Evolutionary conservation across 371 early-diverging fungal genomes (phyloP).

Genomic region (Rhizopus delemar): DNA sequence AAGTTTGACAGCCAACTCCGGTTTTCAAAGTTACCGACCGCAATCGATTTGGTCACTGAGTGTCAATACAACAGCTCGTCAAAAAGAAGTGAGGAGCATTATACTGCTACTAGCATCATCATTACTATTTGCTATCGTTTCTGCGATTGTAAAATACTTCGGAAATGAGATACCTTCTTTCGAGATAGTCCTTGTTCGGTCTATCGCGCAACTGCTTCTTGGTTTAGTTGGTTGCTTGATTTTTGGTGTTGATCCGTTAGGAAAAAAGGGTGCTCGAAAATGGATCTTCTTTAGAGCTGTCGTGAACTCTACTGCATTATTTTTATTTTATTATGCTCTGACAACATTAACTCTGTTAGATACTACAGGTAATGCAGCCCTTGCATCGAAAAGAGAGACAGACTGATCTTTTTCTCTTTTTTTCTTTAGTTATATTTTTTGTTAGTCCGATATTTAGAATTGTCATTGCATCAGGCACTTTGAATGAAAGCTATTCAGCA

Average conservation of each 20-base stretch:
- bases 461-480: slow-evolving; percentile 57
- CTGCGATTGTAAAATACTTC: slow-evolving; percentile 64
- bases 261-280: slow-evolving; percentile 46
- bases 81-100: slow-evolving; percentile 28
- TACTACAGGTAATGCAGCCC: slow-evolving; percentile 55
- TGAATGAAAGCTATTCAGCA: slow-evolving; percentile 60
- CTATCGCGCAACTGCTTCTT: slow-evolving; percentile 61
- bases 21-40: slow-evolving; percentile 1
- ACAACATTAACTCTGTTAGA: slow-evolving; percentile 72
- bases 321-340: slow-evolving; percentile 72
- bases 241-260: slow-evolving; percentile 58
- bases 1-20: background rate
- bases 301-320: slow-evolving; percentile 67
- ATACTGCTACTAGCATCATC: slow-evolving; percentile 66
- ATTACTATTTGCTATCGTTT: slow-evolving; percentile 67
- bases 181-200: slow-evolving; percentile 73
- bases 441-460: slow-evolving; percentile 76
- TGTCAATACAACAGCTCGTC: background rate
- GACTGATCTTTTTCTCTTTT: background rate
- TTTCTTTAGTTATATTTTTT: slow-evolving; percentile 63
- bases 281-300: slow-evolving; percentile 68
- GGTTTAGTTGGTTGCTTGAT: slow-evolving; percentile 55
- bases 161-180: slow-evolving; percentile 57
- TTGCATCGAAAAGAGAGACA: background rate
- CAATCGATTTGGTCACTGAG: slow-evolving; percentile 15